phyloP scores from a whole-genome alignment of 176 grass and related monocot genomes.

The Chloris gayana region DNA sequence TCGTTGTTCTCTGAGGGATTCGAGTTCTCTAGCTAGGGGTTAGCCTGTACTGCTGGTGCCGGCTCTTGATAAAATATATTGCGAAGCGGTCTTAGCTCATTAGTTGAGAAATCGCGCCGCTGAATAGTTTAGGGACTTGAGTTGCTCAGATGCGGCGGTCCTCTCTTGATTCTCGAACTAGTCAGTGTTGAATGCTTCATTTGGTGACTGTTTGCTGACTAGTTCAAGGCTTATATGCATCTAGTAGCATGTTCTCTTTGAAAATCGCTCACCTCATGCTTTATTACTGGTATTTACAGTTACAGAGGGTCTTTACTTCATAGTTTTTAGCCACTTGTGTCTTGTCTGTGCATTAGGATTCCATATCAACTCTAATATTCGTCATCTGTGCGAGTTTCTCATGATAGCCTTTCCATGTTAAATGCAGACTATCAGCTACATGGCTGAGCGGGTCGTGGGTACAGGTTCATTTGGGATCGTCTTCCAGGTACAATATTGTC shows the following conservation, averaged over 20 bases:
- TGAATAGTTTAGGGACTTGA: background rate
- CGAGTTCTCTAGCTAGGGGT: background rate
- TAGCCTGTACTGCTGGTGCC: background rate
- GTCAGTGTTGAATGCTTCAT: background rate
- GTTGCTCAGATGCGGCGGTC: background rate
- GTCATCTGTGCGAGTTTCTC: background rate
- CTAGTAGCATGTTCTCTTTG: background rate
- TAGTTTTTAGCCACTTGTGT: background rate
- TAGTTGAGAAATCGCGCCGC: background rate
- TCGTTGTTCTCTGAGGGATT: background rate
- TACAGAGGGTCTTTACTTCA: background rate
- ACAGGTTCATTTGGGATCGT: constrained; percentile 86
- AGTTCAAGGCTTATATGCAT: background rate
- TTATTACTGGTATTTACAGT: background rate
- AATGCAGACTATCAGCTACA: constrained; percentile 77
- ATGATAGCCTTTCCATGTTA: background rate
- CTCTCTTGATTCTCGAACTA: background rate
- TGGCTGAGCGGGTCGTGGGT: constrained; percentile 76
- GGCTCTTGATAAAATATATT: background rate
- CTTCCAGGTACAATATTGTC: constrained; percentile 59
- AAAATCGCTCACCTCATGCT: background rate
- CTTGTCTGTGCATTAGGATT: background rate
- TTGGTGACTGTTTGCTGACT: background rate
- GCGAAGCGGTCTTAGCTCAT: background rate
- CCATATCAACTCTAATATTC: background rate